Conservation (phyloP, 352 stramenopile species). For the Phytophthora meadii region DNA sequence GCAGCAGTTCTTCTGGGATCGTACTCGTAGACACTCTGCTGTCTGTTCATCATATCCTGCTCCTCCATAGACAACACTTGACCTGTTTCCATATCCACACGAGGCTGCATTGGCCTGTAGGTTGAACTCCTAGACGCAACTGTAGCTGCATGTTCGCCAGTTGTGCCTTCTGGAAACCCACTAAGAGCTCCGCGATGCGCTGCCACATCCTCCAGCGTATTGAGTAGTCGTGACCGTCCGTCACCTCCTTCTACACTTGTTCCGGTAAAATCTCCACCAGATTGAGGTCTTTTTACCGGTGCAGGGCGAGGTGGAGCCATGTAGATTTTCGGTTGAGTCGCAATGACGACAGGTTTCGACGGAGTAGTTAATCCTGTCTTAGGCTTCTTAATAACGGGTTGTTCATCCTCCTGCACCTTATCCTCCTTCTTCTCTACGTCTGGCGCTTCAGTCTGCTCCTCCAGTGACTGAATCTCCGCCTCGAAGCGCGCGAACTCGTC, state of each 20-base stretch:
- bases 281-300: conserved; percentile 39
- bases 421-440: conserved; percentile 3
- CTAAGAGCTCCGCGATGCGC: conserved; percentile 71
- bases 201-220: conserved; percentile 56
- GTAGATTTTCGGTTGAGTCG: conserved; percentile 67
- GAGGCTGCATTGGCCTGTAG: conserved; percentile 40
- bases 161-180: conserved; percentile 64
- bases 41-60: conserved; percentile 82
- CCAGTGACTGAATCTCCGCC: conserved; percentile 81
- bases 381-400: conserved; percentile 41
- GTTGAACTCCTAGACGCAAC: neutral
- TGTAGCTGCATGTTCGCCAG: conserved; percentile 49
- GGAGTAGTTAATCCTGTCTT: conserved; percentile 8
- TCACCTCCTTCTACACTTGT: neutral
- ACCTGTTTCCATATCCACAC: conserved; percentile 77
- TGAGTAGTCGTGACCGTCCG: conserved; percentile 39
- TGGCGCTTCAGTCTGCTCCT: conserved; percentile 38
- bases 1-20: conserved; percentile 57
- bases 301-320: conserved; percentile 72
- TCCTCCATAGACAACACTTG: conserved; percentile 69
- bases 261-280: conserved; percentile 2
- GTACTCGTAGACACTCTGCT: conserved; percentile 89
- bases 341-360: conserved; percentile 37
- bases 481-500: conserved; percentile 87
- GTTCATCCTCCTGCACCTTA: conserved; percentile 28